Percentiles rank a stretch among this genome's conserved stretches.
Evolutionary conservation across 1,284 basidiomycete genomes (phyloP).

Genomic region (Austropuccinia psidii): DNA sequence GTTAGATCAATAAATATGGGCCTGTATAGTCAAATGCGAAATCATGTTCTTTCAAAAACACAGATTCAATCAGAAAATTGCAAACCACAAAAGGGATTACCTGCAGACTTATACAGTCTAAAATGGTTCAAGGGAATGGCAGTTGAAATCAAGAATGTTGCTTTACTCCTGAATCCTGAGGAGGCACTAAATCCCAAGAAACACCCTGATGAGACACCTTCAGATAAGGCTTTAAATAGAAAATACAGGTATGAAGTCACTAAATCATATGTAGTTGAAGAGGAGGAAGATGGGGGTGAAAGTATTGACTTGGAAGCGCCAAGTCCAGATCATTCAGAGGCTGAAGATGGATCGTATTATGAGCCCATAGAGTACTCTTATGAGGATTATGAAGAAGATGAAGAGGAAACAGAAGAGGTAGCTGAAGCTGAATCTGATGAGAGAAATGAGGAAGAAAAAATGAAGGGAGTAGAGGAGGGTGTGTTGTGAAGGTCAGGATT

Average conservation of each 20-base stretch:
- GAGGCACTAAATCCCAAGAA: too few species aligned
- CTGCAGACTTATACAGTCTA: not conserved
- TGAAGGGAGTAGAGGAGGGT: too few species aligned
- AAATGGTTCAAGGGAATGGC: conserved; percentile 2
- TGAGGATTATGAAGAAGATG: too few species aligned
- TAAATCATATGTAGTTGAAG: too few species aligned
- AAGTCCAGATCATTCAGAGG: not conserved
- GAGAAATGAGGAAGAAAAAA: too few species aligned
- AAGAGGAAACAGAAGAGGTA: too few species aligned
- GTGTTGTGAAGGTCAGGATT: too few species aligned
- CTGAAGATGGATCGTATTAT: too few species aligned
- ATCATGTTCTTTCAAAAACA: not conserved
- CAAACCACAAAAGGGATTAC: not conserved
- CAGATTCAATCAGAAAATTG: not conserved
- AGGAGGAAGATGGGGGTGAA: not conserved
- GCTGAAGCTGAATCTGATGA: too few species aligned
- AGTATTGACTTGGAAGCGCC: not conserved
- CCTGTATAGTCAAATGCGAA: too few species aligned
- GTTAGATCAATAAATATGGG: not conserved
- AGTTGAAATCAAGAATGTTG: not conserved
- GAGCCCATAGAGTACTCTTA: too few species aligned
- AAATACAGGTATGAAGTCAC: too few species aligned
- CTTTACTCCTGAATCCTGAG: not conserved
- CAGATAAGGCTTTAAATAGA: not conserved
- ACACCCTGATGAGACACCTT: not conserved